phyloP scores from a whole-genome alignment of 768 basidiomycete genomes.

The Lactifluus echinatus region DNA sequence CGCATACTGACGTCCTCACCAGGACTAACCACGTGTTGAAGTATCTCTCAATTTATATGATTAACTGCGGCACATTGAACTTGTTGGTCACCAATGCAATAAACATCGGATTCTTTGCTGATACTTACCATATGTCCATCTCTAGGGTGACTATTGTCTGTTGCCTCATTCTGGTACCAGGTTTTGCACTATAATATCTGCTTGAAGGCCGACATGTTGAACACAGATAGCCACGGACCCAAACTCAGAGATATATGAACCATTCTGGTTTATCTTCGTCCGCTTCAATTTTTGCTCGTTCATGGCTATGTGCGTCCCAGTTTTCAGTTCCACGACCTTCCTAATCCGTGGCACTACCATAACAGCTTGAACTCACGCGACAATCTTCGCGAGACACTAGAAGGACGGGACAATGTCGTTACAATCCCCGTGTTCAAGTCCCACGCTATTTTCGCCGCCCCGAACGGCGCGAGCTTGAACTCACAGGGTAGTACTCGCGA shows the following conservation, averaged over 20 bases:
- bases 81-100: too few species aligned
- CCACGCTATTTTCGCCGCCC: background rate
- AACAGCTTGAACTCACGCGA: too few species aligned
- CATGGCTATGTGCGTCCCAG: too few species aligned
- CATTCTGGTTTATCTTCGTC: background rate
- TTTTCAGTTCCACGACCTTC: too few species aligned
- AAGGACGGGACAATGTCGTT: too few species aligned
- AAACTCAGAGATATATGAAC: background rate
- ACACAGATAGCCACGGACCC: background rate
- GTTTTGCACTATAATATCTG: background rate
- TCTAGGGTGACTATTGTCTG: background rate
- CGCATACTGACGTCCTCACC: background rate
- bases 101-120: background rate
- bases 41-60: too few species aligned
- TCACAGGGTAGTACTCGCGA: background rate
- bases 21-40: background rate
- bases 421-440: background rate
- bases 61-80: too few species aligned
- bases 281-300: background rate
- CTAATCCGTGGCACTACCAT: too few species aligned
- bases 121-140: background rate
- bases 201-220: background rate
- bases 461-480: background rate
- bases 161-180: background rate
- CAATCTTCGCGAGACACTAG: too few species aligned